phyloP scores from a whole-genome alignment of 371 early-diverging fungal species.

The Mucor sp. region DNA sequence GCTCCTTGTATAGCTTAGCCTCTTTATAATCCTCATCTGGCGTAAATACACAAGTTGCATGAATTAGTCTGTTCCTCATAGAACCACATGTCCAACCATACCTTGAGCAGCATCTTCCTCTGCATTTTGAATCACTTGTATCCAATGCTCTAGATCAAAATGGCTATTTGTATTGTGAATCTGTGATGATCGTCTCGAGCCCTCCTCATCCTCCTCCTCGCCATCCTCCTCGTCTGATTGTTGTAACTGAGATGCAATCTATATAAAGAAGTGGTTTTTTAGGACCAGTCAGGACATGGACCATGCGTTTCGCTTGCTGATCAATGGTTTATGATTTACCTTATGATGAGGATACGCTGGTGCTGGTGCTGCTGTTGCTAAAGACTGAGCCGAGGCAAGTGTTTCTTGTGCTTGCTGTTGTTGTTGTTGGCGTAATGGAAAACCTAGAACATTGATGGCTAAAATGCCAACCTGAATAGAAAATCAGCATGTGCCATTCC shows the following conservation, averaged over 20 bases:
- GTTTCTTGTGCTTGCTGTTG: not conserved
- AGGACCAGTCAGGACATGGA: not conserved
- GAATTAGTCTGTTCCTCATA: not conserved
- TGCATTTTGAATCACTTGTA: conserved; percentile 37
- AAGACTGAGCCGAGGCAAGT: not conserved
- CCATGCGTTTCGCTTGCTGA: not conserved
- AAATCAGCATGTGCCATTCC: not conserved
- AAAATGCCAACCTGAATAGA: conserved; percentile 55
- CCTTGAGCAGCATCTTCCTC: conserved; percentile 46
- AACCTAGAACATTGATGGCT: conserved; percentile 59
- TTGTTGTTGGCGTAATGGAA: not conserved
- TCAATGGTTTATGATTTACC: not conserved
- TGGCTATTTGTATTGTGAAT: conserved; percentile 13
- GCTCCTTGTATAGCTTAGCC: conserved; percentile 59
- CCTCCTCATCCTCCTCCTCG: not conserved
- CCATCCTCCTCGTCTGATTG: not conserved
- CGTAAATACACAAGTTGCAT: not conserved
- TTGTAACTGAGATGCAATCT: not conserved
- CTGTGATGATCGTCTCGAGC: conserved; percentile 15
- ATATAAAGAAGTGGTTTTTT: not conserved
- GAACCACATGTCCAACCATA: conserved; percentile 7
- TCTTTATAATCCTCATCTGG: conserved; percentile 56
- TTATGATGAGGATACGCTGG: not conserved
- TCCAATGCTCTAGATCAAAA: conserved; percentile 42
- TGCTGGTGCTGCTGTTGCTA: not conserved